Conservation (phyloP, 208 protist genomes). For the Trypanosoma avium region DNA sequence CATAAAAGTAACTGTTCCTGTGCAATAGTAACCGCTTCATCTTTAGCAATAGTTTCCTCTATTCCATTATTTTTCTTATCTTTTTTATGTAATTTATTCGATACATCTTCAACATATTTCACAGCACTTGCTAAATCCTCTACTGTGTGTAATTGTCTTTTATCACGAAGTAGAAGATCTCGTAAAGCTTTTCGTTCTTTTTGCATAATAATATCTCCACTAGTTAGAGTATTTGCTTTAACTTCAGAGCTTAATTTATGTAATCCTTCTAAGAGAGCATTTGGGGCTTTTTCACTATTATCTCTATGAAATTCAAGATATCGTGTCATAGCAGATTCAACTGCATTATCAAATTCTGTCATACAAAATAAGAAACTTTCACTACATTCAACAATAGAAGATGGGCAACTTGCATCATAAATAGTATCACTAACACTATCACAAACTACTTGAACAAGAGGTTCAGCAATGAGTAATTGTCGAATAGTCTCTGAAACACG, state of each 20-base stretch:
- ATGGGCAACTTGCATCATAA: slow-evolving; percentile 30
- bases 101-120: slow-evolving; percentile 27
- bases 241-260: slow-evolving; percentile 27
- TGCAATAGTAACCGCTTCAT: slow-evolving; percentile 44
- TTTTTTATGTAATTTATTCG: slow-evolving; percentile 18
- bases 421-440: slow-evolving; percentile 34
- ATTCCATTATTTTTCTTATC: slow-evolving; percentile 17
- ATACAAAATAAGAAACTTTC: slow-evolving; percentile 75
- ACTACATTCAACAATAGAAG: slow-evolving; percentile 52
- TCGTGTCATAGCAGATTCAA: slow-evolving; percentile 27
- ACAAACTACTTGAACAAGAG: slow-evolving; percentile 61
- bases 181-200: slow-evolving; percentile 46
- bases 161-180: slow-evolving; percentile 42
- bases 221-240: slow-evolving; percentile 36
- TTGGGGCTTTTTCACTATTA: slow-evolving; percentile 18
- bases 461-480: slow-evolving; percentile 63
- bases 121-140: slow-evolving; percentile 68
- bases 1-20: slow-evolving; percentile 61
- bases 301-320: slow-evolving; percentile 18
- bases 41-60: slow-evolving; percentile 25
- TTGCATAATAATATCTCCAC: slow-evolving; percentile 43
- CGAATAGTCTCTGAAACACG: slow-evolving; percentile 54
- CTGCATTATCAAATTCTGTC: slow-evolving; percentile 57
- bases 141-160: slow-evolving; percentile 61
- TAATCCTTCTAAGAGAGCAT: slow-evolving; percentile 45